These are phyloP conservation scores for Boletus vermiculosoides DNA, from an alignment of 768 basidiomycete genomes.

Conservation along the genomic window DNA sequence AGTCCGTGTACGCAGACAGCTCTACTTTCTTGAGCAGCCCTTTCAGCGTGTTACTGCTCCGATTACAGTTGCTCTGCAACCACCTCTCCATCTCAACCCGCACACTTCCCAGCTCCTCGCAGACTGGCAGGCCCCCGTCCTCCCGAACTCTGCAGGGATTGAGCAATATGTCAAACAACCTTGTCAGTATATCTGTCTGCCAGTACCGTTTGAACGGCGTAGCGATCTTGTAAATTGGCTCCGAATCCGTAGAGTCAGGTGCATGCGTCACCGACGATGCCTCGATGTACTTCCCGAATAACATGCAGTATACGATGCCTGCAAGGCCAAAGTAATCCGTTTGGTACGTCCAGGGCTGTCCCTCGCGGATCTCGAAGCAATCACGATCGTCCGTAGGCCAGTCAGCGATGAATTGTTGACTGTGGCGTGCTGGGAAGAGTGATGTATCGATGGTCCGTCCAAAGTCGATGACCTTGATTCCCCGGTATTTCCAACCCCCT, in stretches of 20 bases:
- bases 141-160: constrained; percentile 68
- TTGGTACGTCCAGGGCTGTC: constrained; percentile 88
- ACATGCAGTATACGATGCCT: constrained; percentile 91
- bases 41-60: constrained; percentile 77
- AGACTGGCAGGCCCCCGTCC: constrained; percentile 67
- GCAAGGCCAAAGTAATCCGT: constrained; percentile 97
- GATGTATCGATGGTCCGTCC: constrained; percentile 90
- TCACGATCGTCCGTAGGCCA: constrained; percentile 90
- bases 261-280: constrained; percentile 50
- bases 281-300: constrained; percentile 96
- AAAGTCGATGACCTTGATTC: constrained; percentile 93
- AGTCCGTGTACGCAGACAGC: constrained; percentile 41
- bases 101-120: constrained; percentile 59
- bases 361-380: constrained; percentile 86
- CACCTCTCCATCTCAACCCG: constrained; percentile 84
- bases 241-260: constrained; percentile 32
- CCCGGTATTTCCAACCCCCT: constrained; percentile 84
- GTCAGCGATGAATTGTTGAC: constrained; percentile 80
- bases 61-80: constrained; percentile 84
- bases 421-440: constrained; percentile 62
- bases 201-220: constrained; percentile 92
- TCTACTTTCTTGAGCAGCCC: constrained; percentile 82
- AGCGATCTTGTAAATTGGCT: constrained; percentile 57
- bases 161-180: constrained; percentile 80
- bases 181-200: constrained; percentile 85